phyloP scores from a whole-genome alignment of 2,329 filamentous ascomycete species.

The Trichoderma oligosporum region DNA sequence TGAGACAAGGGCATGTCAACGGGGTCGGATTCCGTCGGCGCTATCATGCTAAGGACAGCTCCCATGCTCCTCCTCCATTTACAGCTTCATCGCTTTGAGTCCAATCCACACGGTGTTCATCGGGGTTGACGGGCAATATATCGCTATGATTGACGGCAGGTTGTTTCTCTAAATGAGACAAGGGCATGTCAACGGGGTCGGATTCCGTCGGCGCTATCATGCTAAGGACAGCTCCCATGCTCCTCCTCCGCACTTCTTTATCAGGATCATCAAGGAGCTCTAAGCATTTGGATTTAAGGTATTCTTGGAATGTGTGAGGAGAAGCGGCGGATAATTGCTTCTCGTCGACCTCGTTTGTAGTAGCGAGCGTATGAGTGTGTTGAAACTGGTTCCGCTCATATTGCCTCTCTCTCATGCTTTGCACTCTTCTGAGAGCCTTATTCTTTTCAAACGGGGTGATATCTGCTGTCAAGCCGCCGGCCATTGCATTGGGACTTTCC shows the following conservation, averaged over 20 bases:
- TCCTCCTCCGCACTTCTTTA: slow-evolving; percentile 33
- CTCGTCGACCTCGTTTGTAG: slow-evolving; percentile 35
- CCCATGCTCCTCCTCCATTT: slow-evolving; percentile 38
- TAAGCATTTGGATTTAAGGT: background rate
- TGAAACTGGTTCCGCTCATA: slow-evolving; percentile 45
- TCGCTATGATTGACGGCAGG: slow-evolving; percentile 25
- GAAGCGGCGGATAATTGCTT: slow-evolving; percentile 22
- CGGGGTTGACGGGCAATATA: slow-evolving; percentile 21
- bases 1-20: background rate
- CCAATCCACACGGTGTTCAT: slow-evolving; percentile 52
- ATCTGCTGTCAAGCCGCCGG: slow-evolving; percentile 25
- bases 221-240: slow-evolving; percentile 35
- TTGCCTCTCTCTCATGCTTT: slow-evolving; percentile 37
- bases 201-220: slow-evolving; percentile 17
- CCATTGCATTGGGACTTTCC: slow-evolving; percentile 29
- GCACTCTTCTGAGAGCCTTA: slow-evolving; percentile 36
- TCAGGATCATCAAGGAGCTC: background rate
- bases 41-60: slow-evolving; percentile 28
- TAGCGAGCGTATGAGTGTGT: slow-evolving; percentile 36
- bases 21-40: background rate
- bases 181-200: background rate
- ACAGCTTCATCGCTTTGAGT: slow-evolving; percentile 52
- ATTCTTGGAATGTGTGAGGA: slow-evolving; percentile 15
- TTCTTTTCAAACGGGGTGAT: slow-evolving; percentile 35
- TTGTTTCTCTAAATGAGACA: slow-evolving; percentile 5